Conservation (phyloP, 192 early-diverging fungal genomes). For the Mortierella claussenii region DNA sequence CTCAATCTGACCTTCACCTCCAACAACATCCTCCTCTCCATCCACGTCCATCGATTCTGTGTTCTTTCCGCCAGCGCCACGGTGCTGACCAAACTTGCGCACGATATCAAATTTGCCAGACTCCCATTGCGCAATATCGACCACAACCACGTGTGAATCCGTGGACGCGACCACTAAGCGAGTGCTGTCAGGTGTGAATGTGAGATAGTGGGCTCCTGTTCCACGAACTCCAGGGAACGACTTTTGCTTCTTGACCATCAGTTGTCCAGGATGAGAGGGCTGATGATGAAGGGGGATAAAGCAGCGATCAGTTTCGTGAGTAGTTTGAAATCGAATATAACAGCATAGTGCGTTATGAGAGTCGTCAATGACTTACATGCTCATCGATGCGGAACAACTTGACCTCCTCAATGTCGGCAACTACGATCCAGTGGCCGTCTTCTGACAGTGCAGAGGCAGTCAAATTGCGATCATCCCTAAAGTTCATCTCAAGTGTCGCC, state of each 20-base stretch:
- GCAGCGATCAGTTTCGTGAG: neutral
- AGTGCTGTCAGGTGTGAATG: constrained; percentile 83
- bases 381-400: constrained; percentile 70
- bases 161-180: constrained; percentile 80
- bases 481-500: constrained; percentile 79
- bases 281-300: constrained; percentile 7
- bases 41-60: constrained; percentile 42
- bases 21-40: constrained; percentile 53
- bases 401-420: constrained; percentile 78
- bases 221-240: constrained; percentile 51
- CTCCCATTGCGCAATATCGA: constrained; percentile 77
- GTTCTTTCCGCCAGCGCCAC: constrained; percentile 53
- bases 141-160: constrained; percentile 79
- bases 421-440: constrained; percentile 86
- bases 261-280: constrained; percentile 49
- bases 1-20: constrained; percentile 57
- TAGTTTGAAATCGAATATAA: neutral
- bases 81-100: constrained; percentile 74
- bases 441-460: constrained; percentile 79
- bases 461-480: constrained; percentile 77
- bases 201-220: constrained; percentile 73
- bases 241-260: constrained; percentile 60
- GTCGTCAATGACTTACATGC: constrained; percentile 44
- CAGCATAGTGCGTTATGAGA: no score
- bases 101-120: constrained; percentile 68